Evolutionary conservation across 139 green algal species (phyloP).

Genomic region (Coccomyxa sp.): DNA sequence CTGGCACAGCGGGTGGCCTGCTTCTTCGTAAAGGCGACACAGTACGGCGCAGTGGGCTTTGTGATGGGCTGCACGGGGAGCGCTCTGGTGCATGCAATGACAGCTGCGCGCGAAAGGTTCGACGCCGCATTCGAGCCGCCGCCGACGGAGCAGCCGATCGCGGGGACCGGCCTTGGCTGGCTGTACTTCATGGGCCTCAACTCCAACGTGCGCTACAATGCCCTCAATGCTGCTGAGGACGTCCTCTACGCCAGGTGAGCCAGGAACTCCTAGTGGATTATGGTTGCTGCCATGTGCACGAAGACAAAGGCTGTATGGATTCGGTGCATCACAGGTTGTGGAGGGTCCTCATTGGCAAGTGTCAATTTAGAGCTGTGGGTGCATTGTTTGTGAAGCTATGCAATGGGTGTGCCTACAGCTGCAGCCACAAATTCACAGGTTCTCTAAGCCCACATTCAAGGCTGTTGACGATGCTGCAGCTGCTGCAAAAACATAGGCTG

Average conservation of each 20-base stretch:
- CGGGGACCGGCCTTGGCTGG: constrained; percentile 20
- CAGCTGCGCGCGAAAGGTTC: constrained; percentile 2
- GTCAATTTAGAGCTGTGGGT: no score
- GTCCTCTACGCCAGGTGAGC: constrained; percentile 6
- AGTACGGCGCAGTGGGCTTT: constrained; percentile 23
- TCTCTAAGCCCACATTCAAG: no score
- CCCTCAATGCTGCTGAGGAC: constrained; percentile 17
- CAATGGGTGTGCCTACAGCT: not conserved
- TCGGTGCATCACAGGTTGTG: no score
- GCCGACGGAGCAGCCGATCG: constrained; percentile 11
- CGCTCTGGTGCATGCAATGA: constrained; percentile 11
- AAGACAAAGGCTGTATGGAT: not conserved
- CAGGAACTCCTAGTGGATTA: not conserved
- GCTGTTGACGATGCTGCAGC: no score
- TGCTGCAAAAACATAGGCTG: no score
- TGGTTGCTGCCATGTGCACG: not conserved
- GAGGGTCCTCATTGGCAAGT: no score
- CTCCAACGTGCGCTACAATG: constrained; percentile 27
- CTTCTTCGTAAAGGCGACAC: constrained; percentile 16
- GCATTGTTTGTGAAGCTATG: not conserved
- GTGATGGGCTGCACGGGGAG: constrained; percentile 16
- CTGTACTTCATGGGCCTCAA: constrained; percentile 20
- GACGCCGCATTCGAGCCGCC: constrained; percentile 19
- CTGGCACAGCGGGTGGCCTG: not conserved
- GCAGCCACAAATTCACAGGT: no score